Conservation (phyloP, 148 eudicot species). For the Rhododendron kiyosumense region DNA sequence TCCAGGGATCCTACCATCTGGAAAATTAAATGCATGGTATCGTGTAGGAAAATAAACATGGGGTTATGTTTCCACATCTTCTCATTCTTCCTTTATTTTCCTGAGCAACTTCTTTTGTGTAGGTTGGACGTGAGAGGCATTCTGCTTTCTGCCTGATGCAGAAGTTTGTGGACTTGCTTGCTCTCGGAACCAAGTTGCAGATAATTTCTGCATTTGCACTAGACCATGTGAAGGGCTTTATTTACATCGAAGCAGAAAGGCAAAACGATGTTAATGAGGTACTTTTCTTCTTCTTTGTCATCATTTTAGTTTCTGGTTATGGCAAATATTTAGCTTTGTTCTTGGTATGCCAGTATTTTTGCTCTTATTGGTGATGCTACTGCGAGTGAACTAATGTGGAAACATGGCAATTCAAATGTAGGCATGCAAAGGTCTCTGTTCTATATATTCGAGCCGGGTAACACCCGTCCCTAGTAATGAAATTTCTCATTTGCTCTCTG, state of each 20-base stretch:
- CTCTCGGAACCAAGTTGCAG: conserved; percentile 64
- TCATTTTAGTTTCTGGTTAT: background rate
- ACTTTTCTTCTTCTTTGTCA: conserved; percentile 1
- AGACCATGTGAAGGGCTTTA: conserved; percentile 84
- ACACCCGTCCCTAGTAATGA: conserved; percentile 62
- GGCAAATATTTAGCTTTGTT: background rate
- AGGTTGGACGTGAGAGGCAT: conserved; percentile 95
- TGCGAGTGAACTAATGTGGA: background rate
- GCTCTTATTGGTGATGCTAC: background rate
- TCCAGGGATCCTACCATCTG: conserved; percentile 57
- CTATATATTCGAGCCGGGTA: conserved; percentile 59
- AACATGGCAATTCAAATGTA: conserved; percentile 17
- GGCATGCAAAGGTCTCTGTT: conserved; percentile 86
- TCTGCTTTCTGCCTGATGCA: conserved; percentile 87
- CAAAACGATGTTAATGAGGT: conserved; percentile 81
- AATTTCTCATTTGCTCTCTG: conserved; percentile 54
- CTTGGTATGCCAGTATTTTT: background rate
- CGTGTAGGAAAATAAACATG: background rate
- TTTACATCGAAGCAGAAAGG: conserved; percentile 78
- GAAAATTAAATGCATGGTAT: conserved; percentile 99
- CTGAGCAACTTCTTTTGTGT: conserved; percentile 15
- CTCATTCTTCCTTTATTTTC: background rate
- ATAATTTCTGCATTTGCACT: conserved; percentile 76
- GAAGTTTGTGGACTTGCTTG: conserved; percentile 64
- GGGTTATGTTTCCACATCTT: background rate